These are phyloP conservation scores for Daphne laureola DNA, from an alignment of 441 rosid genomes.

Conservation along the genomic window DNA sequence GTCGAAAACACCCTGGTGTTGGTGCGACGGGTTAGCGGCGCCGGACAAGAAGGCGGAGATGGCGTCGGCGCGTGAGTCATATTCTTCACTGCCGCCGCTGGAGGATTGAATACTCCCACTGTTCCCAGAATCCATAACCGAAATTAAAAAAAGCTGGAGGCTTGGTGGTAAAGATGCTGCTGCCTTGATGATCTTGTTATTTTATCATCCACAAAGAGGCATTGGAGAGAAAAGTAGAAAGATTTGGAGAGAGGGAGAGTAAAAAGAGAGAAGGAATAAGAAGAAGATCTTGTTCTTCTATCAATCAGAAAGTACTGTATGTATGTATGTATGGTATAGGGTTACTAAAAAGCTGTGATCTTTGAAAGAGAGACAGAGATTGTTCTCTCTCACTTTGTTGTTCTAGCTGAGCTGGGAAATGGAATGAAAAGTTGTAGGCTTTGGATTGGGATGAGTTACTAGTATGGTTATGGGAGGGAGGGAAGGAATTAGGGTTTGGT, in stretches of 20 bases:
- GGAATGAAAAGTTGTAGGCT: slow-evolving; percentile 6
- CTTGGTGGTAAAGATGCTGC: slow-evolving; percentile 2
- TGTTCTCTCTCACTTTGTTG: slow-evolving; percentile 20
- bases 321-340: neutral
- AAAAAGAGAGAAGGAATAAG: neutral
- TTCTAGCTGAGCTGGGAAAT: slow-evolving; percentile 12
- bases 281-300: slow-evolving; percentile 17
- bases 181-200: slow-evolving; percentile 14
- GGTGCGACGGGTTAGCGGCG: slow-evolving; percentile 20
- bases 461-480: slow-evolving; percentile 4
- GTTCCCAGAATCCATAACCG: slow-evolving; percentile 51
- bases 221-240: slow-evolving; percentile 23
- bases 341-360: slow-evolving; percentile 31
- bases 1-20: slow-evolving; percentile 34
- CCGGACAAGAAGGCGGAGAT: slow-evolving; percentile 35
- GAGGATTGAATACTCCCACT: slow-evolving; percentile 67
- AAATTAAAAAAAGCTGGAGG: slow-evolving; percentile 3
- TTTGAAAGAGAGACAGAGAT: slow-evolving; percentile 20
- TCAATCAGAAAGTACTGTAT: slow-evolving; percentile 28
- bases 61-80: slow-evolving; percentile 54
- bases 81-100: slow-evolving; percentile 54
- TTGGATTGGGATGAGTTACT: slow-evolving; percentile 8
- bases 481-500: slow-evolving; percentile 19
- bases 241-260: slow-evolving; percentile 4
- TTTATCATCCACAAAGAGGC: slow-evolving; percentile 15